phyloP scores from a whole-genome alignment of 148 eudicot genomes.

The Tetragonia tetragonoides region DNA sequence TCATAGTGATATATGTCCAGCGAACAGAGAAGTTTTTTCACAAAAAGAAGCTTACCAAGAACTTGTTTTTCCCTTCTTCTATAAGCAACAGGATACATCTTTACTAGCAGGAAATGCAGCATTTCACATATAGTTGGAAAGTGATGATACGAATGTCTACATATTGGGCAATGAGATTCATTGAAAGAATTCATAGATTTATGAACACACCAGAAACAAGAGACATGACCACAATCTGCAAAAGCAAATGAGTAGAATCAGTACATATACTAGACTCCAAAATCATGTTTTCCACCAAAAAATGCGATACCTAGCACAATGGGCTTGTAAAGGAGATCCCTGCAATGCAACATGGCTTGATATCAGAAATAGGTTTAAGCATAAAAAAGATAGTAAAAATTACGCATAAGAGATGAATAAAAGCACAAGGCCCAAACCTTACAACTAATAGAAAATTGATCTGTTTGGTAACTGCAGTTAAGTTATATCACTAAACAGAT shows the following conservation, averaged over 20 bases:
- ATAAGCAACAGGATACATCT: constrained; percentile 70
- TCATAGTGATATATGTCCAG: not conserved
- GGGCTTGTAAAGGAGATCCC: constrained; percentile 78
- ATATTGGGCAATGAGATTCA: constrained; percentile 71
- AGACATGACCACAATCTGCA: constrained; percentile 82
- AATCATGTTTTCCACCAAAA: not conserved
- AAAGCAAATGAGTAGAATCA: constrained; percentile 10
- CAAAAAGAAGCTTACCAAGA: constrained; percentile 44
- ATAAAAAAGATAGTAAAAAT: not conserved
- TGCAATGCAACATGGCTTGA: constrained; percentile 30
- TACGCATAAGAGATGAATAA: not conserved
- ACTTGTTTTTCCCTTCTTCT: constrained; percentile 60
- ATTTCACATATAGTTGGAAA: constrained; percentile 72
- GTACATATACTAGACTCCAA: constrained; percentile 1
- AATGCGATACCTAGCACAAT: constrained; percentile 52
- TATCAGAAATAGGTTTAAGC: constrained; percentile 8
- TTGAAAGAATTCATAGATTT: constrained; percentile 45
- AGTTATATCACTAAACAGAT: not conserved
- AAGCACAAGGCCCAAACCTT: not conserved
- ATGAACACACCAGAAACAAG: constrained; percentile 88
- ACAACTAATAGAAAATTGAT: not conserved
- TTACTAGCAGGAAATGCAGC: constrained; percentile 60
- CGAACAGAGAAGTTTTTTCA: not conserved
- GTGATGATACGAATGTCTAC: constrained; percentile 65
- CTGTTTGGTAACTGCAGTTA: not conserved